Evolutionary conservation across 192 early-diverging fungal species (phyloP).

Genomic region (Rhizophagus clarus): DNA sequence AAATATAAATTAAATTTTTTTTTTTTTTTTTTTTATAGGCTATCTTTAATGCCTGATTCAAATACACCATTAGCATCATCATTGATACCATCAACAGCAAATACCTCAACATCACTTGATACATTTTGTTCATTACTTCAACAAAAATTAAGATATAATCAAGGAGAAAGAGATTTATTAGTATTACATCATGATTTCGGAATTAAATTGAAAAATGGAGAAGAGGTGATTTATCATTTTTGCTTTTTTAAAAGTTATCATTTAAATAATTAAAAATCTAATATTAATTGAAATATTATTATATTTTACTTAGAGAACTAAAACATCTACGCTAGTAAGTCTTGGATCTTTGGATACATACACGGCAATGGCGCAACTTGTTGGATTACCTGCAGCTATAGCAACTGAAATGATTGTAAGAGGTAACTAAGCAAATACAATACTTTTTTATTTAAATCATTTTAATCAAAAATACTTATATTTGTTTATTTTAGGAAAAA

Average conservation of each 20-base stretch:
- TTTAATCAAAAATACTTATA: background rate
- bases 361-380: constrained; percentile 84
- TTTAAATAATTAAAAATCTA: background rate
- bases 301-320: constrained; percentile 40
- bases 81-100: constrained; percentile 28
- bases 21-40: constrained; percentile 7
- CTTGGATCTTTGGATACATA: constrained; percentile 66
- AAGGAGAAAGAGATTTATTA: constrained; percentile 90
- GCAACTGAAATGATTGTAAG: constrained; percentile 70
- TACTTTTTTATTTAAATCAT: too few relatives aligned
- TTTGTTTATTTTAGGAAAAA: constrained; percentile 34
- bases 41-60: constrained; percentile 37
- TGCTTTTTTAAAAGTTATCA: background rate
- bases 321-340: constrained; percentile 69
- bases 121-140: constrained; percentile 83
- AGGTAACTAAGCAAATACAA: constrained; percentile 29
- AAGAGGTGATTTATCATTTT: constrained; percentile 39
- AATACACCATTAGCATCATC: background rate
- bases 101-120: constrained; percentile 69
- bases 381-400: constrained; percentile 79
- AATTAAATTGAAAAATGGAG: constrained; percentile 66
- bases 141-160: constrained; percentile 70
- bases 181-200: constrained; percentile 96
- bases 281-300: background rate
- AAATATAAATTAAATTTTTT: constrained; percentile 15